These are phyloP conservation scores for Metschnikowia colocasiae DNA, from an alignment of 805 yeast genomes.

Conservation along the genomic window DNA sequence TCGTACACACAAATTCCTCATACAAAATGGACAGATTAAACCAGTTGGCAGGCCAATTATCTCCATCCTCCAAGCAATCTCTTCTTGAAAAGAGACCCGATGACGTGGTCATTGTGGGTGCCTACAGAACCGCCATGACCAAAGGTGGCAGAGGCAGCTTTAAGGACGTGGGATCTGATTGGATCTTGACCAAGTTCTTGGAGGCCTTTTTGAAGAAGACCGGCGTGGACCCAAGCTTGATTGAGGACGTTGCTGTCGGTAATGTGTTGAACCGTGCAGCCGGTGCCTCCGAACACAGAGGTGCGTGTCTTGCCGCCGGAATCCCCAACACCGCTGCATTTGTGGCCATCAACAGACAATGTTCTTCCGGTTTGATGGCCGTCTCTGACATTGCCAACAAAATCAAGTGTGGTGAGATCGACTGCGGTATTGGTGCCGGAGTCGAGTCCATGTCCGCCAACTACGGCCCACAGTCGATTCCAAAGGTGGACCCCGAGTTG, in stretches of 20 bases:
- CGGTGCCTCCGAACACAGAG: conserved; percentile 93
- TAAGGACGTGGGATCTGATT: conserved; percentile 80
- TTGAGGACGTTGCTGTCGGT: conserved; percentile 87
- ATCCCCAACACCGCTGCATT: conserved; percentile 78
- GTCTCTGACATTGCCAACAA: conserved; percentile 86
- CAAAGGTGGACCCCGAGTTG: conserved; percentile 38
- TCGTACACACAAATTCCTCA: neutral
- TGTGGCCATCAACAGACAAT: conserved; percentile 85
- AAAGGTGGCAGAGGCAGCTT: conserved; percentile 85
- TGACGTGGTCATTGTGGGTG: conserved; percentile 87
- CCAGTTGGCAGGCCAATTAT: conserved; percentile 43
- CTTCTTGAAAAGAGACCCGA: conserved; percentile 62
- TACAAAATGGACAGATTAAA: conserved; percentile 43
- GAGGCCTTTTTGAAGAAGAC: conserved; percentile 55
- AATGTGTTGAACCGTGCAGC: conserved; percentile 91
- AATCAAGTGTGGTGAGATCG: conserved; percentile 83
- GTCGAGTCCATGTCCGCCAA: conserved; percentile 91
- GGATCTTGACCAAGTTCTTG: conserved; percentile 63
- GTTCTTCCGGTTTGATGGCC: conserved; percentile 92
- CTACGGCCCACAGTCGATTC: conserved; percentile 77
- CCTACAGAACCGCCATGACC: conserved; percentile 86
- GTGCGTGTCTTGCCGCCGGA: conserved; percentile 88
- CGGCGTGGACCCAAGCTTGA: conserved; percentile 45
- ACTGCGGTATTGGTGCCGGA: conserved; percentile 87
- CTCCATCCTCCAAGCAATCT: conserved; percentile 39